Evolutionary conservation across 2,329 filamentous ascomycete species (phyloP).

Genomic region (Xylaria sp.): DNA sequence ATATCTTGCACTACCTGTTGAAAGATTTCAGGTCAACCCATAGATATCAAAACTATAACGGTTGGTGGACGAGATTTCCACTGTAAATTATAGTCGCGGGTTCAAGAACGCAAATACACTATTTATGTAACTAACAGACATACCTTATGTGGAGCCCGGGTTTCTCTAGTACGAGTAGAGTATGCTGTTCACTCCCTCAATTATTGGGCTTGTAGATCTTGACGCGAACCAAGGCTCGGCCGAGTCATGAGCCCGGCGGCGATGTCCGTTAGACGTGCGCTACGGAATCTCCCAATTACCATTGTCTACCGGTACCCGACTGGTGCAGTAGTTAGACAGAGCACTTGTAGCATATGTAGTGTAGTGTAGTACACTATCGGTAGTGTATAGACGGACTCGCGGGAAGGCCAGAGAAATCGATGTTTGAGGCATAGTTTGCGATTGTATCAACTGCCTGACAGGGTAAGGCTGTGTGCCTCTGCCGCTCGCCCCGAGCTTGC

Average conservation of each 20-base stretch:
- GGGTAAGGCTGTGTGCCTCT: constrained; percentile 18
- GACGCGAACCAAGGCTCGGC: neutral
- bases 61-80: too few species aligned
- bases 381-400: neutral
- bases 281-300: constrained; percentile 1
- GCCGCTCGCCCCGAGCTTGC: constrained; percentile 4
- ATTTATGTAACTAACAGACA: neutral
- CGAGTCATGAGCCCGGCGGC: constrained; percentile 14
- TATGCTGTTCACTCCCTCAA: neutral
- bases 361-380: neutral
- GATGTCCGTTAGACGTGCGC: constrained; percentile 11
- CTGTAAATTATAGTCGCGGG: neutral
- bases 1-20: neutral
- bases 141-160: neutral
- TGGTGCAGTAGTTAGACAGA: neutral
- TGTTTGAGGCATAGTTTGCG: neutral
- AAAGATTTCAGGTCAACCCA: neutral
- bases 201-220: constrained; percentile 7
- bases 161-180: neutral
- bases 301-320: neutral
- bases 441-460: constrained; percentile 22
- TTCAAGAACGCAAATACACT: neutral
- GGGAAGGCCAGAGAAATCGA: neutral
- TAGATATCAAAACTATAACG: neutral
- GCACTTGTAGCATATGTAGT: constrained; percentile 2